phyloP scores from a whole-genome alignment of 2,329 filamentous ascomycete species.

The Pyrenochaeta sp. region DNA sequence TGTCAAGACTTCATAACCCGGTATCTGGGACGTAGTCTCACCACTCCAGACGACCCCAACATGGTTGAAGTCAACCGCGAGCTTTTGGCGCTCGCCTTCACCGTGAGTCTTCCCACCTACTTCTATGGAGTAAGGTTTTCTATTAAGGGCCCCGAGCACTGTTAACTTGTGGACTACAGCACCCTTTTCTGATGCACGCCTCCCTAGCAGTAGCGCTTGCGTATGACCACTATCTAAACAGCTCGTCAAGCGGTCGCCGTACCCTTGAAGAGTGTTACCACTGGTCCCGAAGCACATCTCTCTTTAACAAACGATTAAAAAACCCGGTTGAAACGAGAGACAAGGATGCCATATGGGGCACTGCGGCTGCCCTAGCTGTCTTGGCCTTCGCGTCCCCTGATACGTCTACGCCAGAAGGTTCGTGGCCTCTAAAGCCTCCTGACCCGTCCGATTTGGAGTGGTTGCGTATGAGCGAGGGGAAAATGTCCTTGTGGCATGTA shows the following conservation, averaged over 20 bases:
- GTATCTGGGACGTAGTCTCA: slow-evolving; percentile 3
- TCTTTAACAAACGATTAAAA: slow-evolving; percentile 1
- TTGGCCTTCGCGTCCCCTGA: slow-evolving; percentile 2
- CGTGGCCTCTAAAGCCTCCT: background rate
- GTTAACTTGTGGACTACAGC: background rate
- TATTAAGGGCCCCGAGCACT: background rate
- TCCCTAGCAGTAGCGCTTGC: slow-evolving; percentile 3
- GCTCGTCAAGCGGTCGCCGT: background rate
- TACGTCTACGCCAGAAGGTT: background rate
- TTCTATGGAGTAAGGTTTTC: background rate
- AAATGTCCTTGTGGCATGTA: slow-evolving; percentile 2
- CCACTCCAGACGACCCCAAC: background rate
- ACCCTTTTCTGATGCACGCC: slow-evolving; percentile 6
- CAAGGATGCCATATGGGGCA: slow-evolving; percentile 5
- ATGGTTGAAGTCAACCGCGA: background rate
- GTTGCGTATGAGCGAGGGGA: slow-evolving; percentile 1
- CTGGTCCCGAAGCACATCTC: background rate
- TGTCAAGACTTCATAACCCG: slow-evolving; percentile 6
- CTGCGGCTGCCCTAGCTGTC: slow-evolving; percentile 4
- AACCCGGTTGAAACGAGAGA: background rate
- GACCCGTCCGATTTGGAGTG: slow-evolving; percentile 1
- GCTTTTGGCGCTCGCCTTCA: slow-evolving; percentile 1
- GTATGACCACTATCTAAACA: background rate
- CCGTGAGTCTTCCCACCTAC: background rate
- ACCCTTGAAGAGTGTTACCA: slow-evolving; percentile 1